Percentiles rank a stretch among this genome's conserved stretches.
phyloP scores from a whole-genome alignment of 1,284 basidiomycete genomes.

The Ceratobasidium sp. region DNA sequence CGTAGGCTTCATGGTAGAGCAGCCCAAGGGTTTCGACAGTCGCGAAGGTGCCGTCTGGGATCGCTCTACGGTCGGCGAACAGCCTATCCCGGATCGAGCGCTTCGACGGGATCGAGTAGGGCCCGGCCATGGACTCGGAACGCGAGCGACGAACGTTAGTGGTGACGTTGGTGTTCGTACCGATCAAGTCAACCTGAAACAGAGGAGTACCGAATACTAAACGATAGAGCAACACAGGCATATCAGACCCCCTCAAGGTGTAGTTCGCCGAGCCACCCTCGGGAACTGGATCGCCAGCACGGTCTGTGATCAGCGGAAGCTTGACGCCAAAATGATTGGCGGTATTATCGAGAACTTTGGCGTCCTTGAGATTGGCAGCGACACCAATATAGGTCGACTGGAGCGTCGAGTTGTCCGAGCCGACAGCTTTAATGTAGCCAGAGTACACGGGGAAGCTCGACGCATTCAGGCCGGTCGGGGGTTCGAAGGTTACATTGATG shows the following conservation, averaged over 20 bases:
- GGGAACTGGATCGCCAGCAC: not conserved
- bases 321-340: conserved; percentile 43
- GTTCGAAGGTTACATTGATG: conserved; percentile 44
- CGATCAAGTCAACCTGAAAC: conserved; percentile 49
- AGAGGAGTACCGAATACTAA: conserved; percentile 49
- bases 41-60: not conserved
- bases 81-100: conserved; percentile 29
- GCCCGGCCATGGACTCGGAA: not conserved
- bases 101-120: conserved; percentile 20
- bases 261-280: conserved; percentile 41
- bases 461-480: conserved; percentile 45
- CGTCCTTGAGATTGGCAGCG: conserved; percentile 48
- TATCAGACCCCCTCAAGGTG: conserved; percentile 42
- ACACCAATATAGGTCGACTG: conserved; percentile 45
- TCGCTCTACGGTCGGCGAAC: not conserved
- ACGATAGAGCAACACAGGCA: conserved; percentile 42
- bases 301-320: conserved; percentile 18
- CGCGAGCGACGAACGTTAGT: not conserved
- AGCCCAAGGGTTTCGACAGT: conserved; percentile 3
- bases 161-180: conserved; percentile 42
- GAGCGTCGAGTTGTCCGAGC: conserved; percentile 36
- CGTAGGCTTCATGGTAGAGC: conserved; percentile 12
- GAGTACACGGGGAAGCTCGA: conserved; percentile 48
- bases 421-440: conserved; percentile 42
- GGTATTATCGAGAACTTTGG: conserved; percentile 47